These are phyloP conservation scores for Rugonectria rugulosa DNA, from an alignment of 2,329 filamentous ascomycete species.

Conservation along the genomic window DNA sequence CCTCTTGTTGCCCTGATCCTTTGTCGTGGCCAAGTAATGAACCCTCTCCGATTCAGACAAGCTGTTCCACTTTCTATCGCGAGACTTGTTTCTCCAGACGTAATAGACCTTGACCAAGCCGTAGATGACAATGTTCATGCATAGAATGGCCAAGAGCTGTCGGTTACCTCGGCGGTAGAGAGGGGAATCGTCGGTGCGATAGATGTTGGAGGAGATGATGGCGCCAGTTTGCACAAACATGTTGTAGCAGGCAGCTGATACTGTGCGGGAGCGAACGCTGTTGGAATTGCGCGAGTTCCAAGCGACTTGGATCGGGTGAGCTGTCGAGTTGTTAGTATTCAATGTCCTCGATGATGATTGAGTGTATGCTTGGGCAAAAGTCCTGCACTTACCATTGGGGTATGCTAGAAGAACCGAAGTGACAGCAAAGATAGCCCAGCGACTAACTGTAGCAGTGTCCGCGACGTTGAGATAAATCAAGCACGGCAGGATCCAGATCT, in stretches of 20 bases:
- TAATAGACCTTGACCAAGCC: slow-evolving; percentile 61
- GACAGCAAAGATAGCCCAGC: slow-evolving; percentile 19
- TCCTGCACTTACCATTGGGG: slow-evolving; percentile 11
- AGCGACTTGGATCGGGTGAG: slow-evolving; percentile 18
- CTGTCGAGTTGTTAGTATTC: neutral
- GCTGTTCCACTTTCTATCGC: slow-evolving; percentile 53
- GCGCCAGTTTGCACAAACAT: slow-evolving; percentile 45
- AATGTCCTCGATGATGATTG: neutral
- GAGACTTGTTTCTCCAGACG: slow-evolving; percentile 53
- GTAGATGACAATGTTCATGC: slow-evolving; percentile 58
- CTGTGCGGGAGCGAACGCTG: slow-evolving; percentile 64
- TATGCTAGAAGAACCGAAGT: slow-evolving; percentile 15
- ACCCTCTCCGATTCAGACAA: slow-evolving; percentile 53
- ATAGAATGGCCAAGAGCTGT: slow-evolving; percentile 55
- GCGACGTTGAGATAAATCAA: slow-evolving; percentile 21
- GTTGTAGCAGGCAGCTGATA: slow-evolving; percentile 66
- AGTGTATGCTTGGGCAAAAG: neutral
- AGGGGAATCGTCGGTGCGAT: slow-evolving; percentile 46
- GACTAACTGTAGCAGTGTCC: slow-evolving; percentile 6
- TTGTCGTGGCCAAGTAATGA: slow-evolving; percentile 46
- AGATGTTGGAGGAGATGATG: slow-evolving; percentile 48
- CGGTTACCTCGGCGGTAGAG: slow-evolving; percentile 54
- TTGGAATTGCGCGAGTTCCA: slow-evolving; percentile 60
- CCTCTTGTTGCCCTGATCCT: slow-evolving; percentile 53
- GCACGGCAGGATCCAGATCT: slow-evolving; percentile 21